A percentile compares a stretch with the other conserved stretches of the same genome.
Conservation (phyloP, 202 grass and related monocot species). For the Schoenoplectus triqueter region DNA sequence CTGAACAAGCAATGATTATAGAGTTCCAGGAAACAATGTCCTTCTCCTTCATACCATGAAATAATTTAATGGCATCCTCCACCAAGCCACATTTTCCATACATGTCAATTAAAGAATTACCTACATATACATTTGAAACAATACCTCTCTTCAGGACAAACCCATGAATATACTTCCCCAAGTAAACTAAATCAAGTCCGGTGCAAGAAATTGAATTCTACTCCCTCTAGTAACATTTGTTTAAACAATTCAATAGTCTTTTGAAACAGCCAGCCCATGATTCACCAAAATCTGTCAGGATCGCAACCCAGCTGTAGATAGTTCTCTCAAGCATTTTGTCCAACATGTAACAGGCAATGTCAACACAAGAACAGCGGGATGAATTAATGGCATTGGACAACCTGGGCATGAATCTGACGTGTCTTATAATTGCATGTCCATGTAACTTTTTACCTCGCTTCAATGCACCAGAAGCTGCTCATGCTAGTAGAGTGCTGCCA, state of each 20-base stretch:
- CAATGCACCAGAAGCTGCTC: not conserved
- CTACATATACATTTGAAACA: conserved; percentile 58
- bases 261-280: conserved; percentile 35
- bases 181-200: conserved; percentile 45
- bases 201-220: conserved; percentile 75
- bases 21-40: conserved; percentile 50
- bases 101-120: conserved; percentile 83
- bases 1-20: conserved; percentile 37
- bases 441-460: conserved; percentile 35
- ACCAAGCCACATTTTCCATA: conserved; percentile 69
- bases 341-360: conserved; percentile 62
- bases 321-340: conserved; percentile 67
- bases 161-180: conserved; percentile 70
- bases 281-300: conserved; percentile 58
- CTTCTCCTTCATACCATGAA: conserved; percentile 48
- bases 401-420: conserved; percentile 19
- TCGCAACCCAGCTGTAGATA: conserved; percentile 65
- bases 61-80: conserved; percentile 58
- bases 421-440: conserved; percentile 30
- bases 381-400: too few relatives aligned
- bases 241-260: conserved; percentile 56
- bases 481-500: conserved; percentile 6
- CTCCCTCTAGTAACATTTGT: conserved; percentile 54
- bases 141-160: conserved; percentile 56
- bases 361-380: not conserved